These are phyloP conservation scores for Jacaranda mimosifolia DNA, from an alignment of 257 asterid species.

Conservation along the genomic window DNA sequence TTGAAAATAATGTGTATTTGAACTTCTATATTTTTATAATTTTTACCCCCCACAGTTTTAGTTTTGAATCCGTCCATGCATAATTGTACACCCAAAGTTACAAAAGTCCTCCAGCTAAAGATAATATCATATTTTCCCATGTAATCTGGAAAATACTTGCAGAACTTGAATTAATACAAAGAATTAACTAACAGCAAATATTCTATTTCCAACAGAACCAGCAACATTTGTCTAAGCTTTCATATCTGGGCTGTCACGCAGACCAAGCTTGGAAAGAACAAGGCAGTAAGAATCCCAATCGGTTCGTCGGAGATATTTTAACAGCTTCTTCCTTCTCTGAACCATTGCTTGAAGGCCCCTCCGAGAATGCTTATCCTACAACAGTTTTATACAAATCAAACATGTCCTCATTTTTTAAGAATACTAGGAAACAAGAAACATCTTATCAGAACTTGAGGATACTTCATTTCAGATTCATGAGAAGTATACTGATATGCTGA, in stretches of 20 bases:
- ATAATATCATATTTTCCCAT: no score
- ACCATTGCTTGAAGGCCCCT: conserved; percentile 78
- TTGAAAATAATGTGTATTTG: no score
- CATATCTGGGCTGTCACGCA: conserved; percentile 66
- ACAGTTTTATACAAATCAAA: not conserved
- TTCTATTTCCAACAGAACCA: conserved; percentile 5
- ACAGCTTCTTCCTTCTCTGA: conserved; percentile 70
- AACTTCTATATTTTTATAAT: no score
- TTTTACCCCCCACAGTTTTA: no score
- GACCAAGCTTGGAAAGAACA: conserved; percentile 71
- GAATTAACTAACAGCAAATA: not conserved
- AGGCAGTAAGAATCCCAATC: conserved; percentile 82
- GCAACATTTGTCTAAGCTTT: conserved; percentile 47
- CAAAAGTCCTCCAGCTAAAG: no score
- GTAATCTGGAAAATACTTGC: no score
- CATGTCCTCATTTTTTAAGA: not conserved
- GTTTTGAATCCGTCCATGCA: no score
- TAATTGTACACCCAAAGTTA: no score
- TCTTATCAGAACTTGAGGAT: not conserved
- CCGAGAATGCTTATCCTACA: conserved; percentile 85
- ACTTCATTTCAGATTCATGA: not conserved
- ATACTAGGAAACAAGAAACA: not conserved
- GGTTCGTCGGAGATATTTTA: conserved; percentile 73
- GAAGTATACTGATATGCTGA: conserved; percentile 24
- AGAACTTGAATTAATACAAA: not conserved